phyloP scores from a whole-genome alignment of 176 grass and related monocot genomes.

The Aegilops tauschii region DNA sequence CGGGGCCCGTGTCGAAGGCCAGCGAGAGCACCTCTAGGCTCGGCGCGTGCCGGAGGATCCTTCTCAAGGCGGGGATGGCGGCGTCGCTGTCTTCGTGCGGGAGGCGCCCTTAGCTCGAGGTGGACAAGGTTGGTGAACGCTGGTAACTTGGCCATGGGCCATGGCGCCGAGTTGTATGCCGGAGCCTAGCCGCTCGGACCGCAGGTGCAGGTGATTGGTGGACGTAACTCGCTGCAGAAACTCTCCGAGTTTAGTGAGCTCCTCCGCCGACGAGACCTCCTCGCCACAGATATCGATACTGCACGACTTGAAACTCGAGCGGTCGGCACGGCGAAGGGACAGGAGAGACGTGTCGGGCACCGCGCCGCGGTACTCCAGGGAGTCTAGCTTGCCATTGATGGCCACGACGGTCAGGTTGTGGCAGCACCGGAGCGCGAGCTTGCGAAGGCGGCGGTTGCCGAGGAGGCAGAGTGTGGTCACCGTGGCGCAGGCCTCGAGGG shows the following conservation, averaged over 20 bases:
- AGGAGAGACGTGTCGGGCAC: background rate
- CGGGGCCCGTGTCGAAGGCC: background rate
- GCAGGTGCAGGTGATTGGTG: background rate
- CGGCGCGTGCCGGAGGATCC: background rate
- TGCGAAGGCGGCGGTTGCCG: too few relatives aligned
- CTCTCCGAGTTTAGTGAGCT: background rate
- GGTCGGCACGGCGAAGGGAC: background rate
- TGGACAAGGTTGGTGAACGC: background rate
- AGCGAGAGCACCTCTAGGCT: background rate
- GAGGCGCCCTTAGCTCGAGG: background rate
- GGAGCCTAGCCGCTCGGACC: background rate
- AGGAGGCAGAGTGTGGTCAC: too few relatives aligned
- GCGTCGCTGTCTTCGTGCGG: background rate
- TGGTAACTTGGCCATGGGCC: background rate
- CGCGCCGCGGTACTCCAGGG: background rate
- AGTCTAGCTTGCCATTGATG: background rate
- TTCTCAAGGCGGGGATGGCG: background rate
- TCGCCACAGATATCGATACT: conserved; percentile 7
- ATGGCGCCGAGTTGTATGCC: background rate
- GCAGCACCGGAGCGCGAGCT: too few relatives aligned
- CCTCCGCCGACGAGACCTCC: background rate
- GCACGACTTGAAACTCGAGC: background rate
- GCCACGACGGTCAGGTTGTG: background rate
- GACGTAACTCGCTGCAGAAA: background rate
- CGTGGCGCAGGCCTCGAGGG: too few relatives aligned